Evolutionary conservation across 2,329 filamentous ascomycete genomes (phyloP).

Genomic region (Fusarium verticillioides): DNA sequence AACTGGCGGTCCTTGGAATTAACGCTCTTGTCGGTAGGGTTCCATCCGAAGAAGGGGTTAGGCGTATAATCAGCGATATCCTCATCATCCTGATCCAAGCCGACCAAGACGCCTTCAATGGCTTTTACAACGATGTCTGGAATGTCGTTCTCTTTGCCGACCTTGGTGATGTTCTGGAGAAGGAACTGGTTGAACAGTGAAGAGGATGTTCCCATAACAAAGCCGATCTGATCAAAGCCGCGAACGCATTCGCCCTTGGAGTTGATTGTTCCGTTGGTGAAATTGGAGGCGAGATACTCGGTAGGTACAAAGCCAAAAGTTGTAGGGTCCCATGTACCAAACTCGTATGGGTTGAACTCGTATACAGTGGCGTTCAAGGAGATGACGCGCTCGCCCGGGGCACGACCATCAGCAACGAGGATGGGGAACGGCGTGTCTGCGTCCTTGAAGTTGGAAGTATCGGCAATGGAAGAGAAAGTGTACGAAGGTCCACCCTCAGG

Average conservation of each 20-base stretch:
- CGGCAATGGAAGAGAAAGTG: conserved; percentile 79
- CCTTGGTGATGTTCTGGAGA: conserved; percentile 60
- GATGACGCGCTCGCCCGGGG: conserved; percentile 56
- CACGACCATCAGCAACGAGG: conserved; percentile 60
- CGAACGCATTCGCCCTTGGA: conserved; percentile 58
- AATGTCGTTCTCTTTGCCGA: conserved; percentile 62
- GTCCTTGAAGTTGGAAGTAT: conserved; percentile 55
- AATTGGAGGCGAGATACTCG: conserved; percentile 68
- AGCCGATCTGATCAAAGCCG: conserved; percentile 84
- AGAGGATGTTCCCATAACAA: conserved; percentile 83
- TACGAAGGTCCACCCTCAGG: conserved; percentile 77
- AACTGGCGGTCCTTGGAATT: conserved; percentile 62
- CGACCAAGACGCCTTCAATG: conserved; percentile 60
- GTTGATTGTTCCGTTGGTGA: conserved; percentile 60
- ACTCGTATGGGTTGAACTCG: conserved; percentile 74
- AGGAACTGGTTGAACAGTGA: conserved; percentile 79
- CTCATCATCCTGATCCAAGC: conserved; percentile 68
- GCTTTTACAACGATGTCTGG: conserved; percentile 55
- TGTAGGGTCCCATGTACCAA: conserved; percentile 72
- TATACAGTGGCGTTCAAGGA: conserved; percentile 70
- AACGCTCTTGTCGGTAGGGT: conserved; percentile 54
- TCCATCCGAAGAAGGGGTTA: conserved; percentile 68
- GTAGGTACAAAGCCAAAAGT: conserved; percentile 69
- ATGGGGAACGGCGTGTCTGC: conserved; percentile 61
- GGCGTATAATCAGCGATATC: conserved; percentile 79